Evolutionary conservation across 495 filamentous ascomycete genomes (phyloP).

Genomic region (Penicillium canescens): DNA sequence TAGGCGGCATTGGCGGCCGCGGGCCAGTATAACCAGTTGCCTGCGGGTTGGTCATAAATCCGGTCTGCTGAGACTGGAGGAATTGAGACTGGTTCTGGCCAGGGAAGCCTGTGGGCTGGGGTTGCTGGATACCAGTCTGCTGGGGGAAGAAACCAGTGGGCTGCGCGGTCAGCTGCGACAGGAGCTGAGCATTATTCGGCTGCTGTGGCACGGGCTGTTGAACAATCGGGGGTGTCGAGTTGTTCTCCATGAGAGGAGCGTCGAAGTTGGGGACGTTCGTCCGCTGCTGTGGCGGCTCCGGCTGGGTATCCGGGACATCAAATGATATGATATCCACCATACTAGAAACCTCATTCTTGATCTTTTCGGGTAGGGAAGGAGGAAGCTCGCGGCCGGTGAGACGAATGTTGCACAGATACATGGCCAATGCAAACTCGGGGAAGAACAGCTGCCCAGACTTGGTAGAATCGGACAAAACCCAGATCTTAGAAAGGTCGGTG

Average conservation of each 20-base stretch:
- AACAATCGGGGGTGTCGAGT: conserved; percentile 67
- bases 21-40: conserved; percentile 69
- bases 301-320: conserved; percentile 76
- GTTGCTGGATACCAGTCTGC: conserved; percentile 54
- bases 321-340: conserved; percentile 99
- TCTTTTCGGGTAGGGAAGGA: conserved; percentile 70
- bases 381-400: conserved; percentile 85
- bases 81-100: conserved; percentile 39
- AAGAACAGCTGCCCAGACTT: conserved; percentile 96
- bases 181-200: conserved; percentile 71
- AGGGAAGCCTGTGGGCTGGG: conserved; percentile 48
- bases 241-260: conserved; percentile 59
- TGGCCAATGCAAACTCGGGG: conserved; percentile 95
- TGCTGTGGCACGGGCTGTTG: conserved; percentile 86
- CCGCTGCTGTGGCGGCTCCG: conserved; percentile 42
- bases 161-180: conserved; percentile 72
- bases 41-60: conserved; percentile 56
- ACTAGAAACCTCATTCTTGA: conserved; percentile 96
- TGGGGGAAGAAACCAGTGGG: conserved; percentile 65
- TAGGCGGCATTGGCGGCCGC: conserved; percentile 89
- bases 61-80: conserved; percentile 48
- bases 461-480: conserved; percentile 96
- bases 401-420: conserved; percentile 97
- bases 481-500: conserved; percentile 81
- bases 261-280: conserved; percentile 83